Base-by-base conservation (phyloP, 208 protist genomes). In the Leishmania tarentolae region DNA sequence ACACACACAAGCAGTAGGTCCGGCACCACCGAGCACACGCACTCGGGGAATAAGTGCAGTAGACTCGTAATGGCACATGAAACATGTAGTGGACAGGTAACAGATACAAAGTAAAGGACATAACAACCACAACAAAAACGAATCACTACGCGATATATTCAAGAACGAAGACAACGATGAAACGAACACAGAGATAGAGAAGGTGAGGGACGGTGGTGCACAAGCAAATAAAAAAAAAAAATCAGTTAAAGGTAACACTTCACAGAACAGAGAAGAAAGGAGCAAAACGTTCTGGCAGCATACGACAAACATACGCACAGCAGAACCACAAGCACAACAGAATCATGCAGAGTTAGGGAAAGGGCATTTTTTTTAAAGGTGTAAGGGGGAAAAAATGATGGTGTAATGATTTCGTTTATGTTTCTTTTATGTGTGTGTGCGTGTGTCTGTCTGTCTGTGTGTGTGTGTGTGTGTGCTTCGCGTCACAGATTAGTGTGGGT, bases 161-260 rank as follows among this genome's bases (percentile, higher is more conserved):
- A 42, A 31, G 31, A 3, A 31, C 19, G 17, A 68, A 24, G 61
- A 68, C 0, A 40, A 40, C 21, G 66, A 46, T 15, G 65, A 44
- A 17, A 44, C 7, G 44, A 52, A 24, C 42, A 47, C 40, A 31
- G 42, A 47, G 19, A n/a, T 19, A 8, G 47, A 15, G 11, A 9
- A 21, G 15, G 50, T 21, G 50, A 28, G n/a, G 7, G 19, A 46
- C n/a, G n/a, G n/a, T n/a, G 46, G 52, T 46, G 56, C 11, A 78
- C 37, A 71, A 70, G 68, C 57, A 76, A 76, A 76, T 61, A 53
- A 42, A 19, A 24, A 76, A 76, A 76, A 50, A 53, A 42, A 19
- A 24, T 73, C 69, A 21, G 28, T 53, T 21, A 50, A 82, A 57
- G 24, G 63, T 21, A 71, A 65, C 31, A 65, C 59, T 50, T 53